Evolutionary conservation across 164 flowering plant genomes (phyloP).

Genomic region (Liquidambar formosana): DNA sequence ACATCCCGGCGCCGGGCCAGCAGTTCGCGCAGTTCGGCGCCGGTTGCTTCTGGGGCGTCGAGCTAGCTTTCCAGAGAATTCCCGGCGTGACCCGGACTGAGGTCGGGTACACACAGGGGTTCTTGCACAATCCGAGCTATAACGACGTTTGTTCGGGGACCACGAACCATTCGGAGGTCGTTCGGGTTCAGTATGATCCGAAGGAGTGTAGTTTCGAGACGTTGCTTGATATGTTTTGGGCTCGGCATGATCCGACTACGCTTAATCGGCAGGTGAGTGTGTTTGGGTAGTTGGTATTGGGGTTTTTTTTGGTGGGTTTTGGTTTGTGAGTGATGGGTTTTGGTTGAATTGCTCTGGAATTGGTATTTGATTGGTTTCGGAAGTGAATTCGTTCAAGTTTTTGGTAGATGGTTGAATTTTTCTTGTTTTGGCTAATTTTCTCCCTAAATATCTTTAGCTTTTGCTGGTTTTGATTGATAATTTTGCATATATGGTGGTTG

Average conservation of each 20-base stretch:
- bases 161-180: conserved; percentile 79
- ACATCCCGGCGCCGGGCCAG: conserved; percentile 69
- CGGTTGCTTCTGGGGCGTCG: conserved; percentile 96
- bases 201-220: conserved; percentile 58
- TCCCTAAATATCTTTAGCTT: no score
- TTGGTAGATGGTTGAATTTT: background rate
- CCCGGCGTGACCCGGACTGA: conserved; percentile 82
- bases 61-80: conserved; percentile 79
- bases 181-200: conserved; percentile 86
- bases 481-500: no score
- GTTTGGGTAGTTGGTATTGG: no score
- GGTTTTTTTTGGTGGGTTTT: background rate
- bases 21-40: conserved; percentile 81
- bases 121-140: conserved; percentile 63
- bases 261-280: conserved; percentile 76
- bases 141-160: conserved; percentile 74
- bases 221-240: conserved; percentile 80
- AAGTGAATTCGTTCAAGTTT: background rate
- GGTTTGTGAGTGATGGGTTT: background rate
- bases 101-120: conserved; percentile 85
- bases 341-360: background rate
- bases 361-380: background rate
- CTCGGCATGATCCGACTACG: conserved; percentile 83
- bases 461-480: no score
- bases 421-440: background rate